phyloP scores from a whole-genome alignment of 2,329 filamentous ascomycete genomes.

The Penicillium sp. region DNA sequence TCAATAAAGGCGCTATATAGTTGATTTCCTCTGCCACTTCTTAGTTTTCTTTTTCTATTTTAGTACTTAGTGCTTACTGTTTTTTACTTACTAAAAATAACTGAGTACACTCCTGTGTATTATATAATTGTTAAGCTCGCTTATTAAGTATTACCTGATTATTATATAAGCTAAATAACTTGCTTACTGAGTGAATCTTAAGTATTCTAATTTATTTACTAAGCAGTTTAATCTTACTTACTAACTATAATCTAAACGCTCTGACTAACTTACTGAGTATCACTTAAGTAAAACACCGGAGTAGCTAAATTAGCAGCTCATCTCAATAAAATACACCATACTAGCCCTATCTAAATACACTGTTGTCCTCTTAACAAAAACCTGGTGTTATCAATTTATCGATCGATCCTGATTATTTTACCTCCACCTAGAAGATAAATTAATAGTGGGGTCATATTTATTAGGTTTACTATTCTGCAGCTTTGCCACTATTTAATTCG shows the following conservation, averaged over 20 bases:
- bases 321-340: background rate
- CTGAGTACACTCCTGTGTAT: background rate
- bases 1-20: too few relatives aligned
- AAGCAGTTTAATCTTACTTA: background rate
- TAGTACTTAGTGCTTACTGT: too few relatives aligned
- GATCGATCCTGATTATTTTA: background rate
- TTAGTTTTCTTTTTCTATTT: too few relatives aligned
- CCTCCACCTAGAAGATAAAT: background rate
- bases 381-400: background rate
- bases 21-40: too few relatives aligned
- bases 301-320: too few relatives aligned
- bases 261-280: background rate
- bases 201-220: background rate
- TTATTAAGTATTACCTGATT: background rate
- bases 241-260: background rate
- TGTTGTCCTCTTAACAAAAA: background rate
- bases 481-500: background rate
- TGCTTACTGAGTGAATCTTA: background rate
- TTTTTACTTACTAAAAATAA: too few relatives aligned
- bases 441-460: background rate
- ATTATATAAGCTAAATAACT: background rate
- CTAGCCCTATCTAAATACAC: background rate
- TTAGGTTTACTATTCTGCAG: slow-evolving; percentile 1
- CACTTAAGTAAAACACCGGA: background rate
- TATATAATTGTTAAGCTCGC: background rate